Conservation (phyloP, 257 asterid genomes). For the Rehmannia glutinosa region DNA sequence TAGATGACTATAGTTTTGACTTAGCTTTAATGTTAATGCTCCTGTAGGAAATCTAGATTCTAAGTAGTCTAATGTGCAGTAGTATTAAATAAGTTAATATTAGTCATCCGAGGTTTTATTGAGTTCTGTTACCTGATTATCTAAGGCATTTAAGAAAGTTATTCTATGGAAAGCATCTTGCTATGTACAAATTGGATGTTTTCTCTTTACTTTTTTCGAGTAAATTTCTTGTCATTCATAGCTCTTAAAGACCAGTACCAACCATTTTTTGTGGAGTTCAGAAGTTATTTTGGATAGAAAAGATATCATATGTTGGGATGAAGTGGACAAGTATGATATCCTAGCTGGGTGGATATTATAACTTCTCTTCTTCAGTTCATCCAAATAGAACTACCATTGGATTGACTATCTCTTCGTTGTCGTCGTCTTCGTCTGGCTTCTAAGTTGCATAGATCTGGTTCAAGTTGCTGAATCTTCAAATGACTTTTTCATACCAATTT, state of each 20-base stretch:
- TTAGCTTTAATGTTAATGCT: neutral
- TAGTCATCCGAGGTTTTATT: neutral
- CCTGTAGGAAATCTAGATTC: neutral
- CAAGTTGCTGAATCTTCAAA: conserved; percentile 13
- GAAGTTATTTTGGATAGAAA: neutral
- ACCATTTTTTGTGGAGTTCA: neutral
- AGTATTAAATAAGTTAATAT: neutral
- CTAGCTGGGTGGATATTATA: neutral
- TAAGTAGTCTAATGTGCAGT: neutral
- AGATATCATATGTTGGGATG: neutral
- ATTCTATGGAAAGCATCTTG: neutral
- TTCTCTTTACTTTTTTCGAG: neutral
- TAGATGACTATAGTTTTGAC: neutral
- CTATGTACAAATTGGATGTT: neutral
- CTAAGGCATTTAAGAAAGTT: neutral
- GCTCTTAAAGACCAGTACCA: neutral
- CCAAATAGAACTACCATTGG: neutral
- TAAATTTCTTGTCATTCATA: neutral
- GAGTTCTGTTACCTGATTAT: neutral
- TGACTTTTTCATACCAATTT: neutral
- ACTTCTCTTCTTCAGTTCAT: neutral
- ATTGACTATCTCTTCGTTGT: neutral
- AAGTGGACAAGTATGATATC: neutral
- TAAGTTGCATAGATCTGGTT: neutral
- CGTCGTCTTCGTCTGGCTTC: neutral